Evolutionary conservation across 768 basidiomycete species (phyloP).

Genomic region (Leccinellum albellum): DNA sequence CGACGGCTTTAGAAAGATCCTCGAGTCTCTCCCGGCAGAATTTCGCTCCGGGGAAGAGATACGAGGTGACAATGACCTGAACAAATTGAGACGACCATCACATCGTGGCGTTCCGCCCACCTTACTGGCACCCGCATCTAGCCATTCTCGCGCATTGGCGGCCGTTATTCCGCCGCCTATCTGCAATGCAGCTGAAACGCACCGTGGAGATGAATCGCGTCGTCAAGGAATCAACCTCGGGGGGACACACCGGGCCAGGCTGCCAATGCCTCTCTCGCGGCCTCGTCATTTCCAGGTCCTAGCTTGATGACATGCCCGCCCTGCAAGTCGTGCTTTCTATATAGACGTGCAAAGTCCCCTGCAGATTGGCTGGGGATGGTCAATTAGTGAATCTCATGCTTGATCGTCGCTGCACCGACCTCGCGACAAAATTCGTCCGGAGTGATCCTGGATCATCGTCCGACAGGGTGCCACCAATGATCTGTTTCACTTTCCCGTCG

Average conservation of each 20-base stretch:
- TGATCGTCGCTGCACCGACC: slow-evolving; percentile 38
- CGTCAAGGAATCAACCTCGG: slow-evolving; percentile 2
- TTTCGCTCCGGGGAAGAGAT: slow-evolving; percentile 79
- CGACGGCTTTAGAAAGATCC: slow-evolving; percentile 57
- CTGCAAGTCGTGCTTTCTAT: slow-evolving; percentile 59
- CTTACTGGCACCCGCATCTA: slow-evolving; percentile 88
- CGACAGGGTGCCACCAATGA: slow-evolving; percentile 91
- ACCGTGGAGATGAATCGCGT: slow-evolving; percentile 3
- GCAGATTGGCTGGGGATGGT: slow-evolving; percentile 61
- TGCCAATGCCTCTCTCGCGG: slow-evolving; percentile 78
- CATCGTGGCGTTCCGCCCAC: slow-evolving; percentile 35
- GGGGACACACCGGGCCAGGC: slow-evolving; percentile 70
- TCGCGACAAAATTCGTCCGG: slow-evolving; percentile 89
- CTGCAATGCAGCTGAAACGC: slow-evolving; percentile 66
- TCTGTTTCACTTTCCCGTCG: slow-evolving; percentile 94
- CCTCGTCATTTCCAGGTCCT: slow-evolving; percentile 82
- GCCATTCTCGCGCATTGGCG: slow-evolving; percentile 78
- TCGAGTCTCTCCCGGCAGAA: slow-evolving; percentile 75
- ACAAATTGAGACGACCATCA: slow-evolving; percentile 6
- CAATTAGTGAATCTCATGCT: not conserved
- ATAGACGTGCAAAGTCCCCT: slow-evolving; percentile 75
- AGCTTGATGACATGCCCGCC: slow-evolving; percentile 98
- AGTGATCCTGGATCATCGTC: slow-evolving; percentile 56
- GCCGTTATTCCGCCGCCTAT: slow-evolving; percentile 91
- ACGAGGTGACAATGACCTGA: slow-evolving; percentile 97